Base-by-base conservation (phyloP, 2,329 filamentous ascomycete genomes). In the Sclerotinia borealis region DNA sequence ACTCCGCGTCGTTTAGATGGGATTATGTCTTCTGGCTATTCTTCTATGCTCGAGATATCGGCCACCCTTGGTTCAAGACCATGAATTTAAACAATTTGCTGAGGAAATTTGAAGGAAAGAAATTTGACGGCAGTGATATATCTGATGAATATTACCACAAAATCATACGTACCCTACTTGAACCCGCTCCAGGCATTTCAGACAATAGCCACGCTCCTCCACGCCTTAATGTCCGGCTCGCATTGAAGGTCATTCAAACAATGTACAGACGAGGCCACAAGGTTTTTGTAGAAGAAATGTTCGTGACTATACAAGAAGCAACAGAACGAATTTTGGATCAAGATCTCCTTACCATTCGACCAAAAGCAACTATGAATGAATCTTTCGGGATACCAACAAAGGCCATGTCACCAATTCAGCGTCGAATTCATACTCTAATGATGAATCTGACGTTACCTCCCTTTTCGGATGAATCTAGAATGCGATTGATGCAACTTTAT, bases 401-500 rank as follows among this genome's bases (percentile, higher is more conserved):
- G 4, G 55, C 65, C 5, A 65, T 68, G 62, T 31, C 64, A 19
- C 61, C 64, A 19, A 63, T 69, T 22, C 71, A 70, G 47, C 49
- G 55, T 17, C 66, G 74, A 15, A 75, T 81, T 11, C 78, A 79
- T 64, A 67, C 72, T 22, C 79, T 79, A 22, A 73, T 86, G 22
- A 79, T 82, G 66, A 69, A 73, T 4, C 72, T 84, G 4, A 72
- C 81, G n/a, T 65, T 73, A 0, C 75, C 78, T 54, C 77, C 78
- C n/a, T 77, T 78, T 56, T 67, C 71, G 27, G 75, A 79, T 31
- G 61, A 66, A 4, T 73, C 77, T 54, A 72, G 78, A 11, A 71
- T 76, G 49, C 74, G 74, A 22, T 74, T 85, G 41, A 75, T 85
- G 75, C 68, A 73, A 3, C 75, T 77, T 1, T 81, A 85, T 66